A percentile compares a stretch with the other conserved stretches of the same genome.
These are phyloP conservation scores for Tulasnella sp. DNA, from an alignment of 768 basidiomycete genomes.

Conservation along the genomic window DNA sequence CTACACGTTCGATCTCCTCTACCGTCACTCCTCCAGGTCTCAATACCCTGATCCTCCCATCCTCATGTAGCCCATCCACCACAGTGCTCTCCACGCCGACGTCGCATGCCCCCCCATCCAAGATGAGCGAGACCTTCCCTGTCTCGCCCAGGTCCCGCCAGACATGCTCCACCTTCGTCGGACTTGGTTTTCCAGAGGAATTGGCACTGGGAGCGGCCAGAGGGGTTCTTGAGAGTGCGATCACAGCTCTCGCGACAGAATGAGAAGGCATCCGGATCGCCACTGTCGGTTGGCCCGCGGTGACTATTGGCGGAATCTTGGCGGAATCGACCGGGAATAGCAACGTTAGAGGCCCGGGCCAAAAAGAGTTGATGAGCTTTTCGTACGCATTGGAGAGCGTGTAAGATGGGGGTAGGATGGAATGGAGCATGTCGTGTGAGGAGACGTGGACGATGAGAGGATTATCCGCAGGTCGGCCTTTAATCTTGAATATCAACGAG, in stretches of 20 bases:
- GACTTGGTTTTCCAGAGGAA: slow-evolving; percentile 86
- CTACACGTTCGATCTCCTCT: slow-evolving; percentile 61
- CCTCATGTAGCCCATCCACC: slow-evolving; percentile 66
- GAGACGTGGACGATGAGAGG: slow-evolving; percentile 96
- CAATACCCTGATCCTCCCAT: slow-evolving; percentile 68
- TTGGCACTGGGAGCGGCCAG: slow-evolving; percentile 95
- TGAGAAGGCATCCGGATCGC: slow-evolving; percentile 93
- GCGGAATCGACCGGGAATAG: slow-evolving; percentile 66
- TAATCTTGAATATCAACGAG: slow-evolving; percentile 68
- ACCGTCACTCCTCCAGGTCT: slow-evolving; percentile 88
- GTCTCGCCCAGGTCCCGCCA: slow-evolving; percentile 48
- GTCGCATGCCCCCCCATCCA: slow-evolving; percentile 86
- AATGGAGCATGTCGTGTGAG: slow-evolving; percentile 64
- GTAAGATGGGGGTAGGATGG: slow-evolving; percentile 60
- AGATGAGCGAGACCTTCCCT: slow-evolving; percentile 61
- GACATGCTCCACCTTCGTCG: slow-evolving; percentile 83
- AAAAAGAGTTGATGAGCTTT: slow-evolving; percentile 69
- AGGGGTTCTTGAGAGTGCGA: slow-evolving; percentile 59
- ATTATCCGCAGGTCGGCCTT: slow-evolving; percentile 90
- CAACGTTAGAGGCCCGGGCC: slow-evolving; percentile 91
- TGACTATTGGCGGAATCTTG: slow-evolving; percentile 61
- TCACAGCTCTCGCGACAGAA: slow-evolving; percentile 82
- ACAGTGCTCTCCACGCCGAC: slow-evolving; percentile 96
- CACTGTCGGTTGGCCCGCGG: slow-evolving; percentile 67
- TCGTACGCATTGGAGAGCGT: slow-evolving; percentile 52